Evolutionary conservation across 805 yeast genomes (phyloP).

Genomic region (Kazachstania viticola): DNA sequence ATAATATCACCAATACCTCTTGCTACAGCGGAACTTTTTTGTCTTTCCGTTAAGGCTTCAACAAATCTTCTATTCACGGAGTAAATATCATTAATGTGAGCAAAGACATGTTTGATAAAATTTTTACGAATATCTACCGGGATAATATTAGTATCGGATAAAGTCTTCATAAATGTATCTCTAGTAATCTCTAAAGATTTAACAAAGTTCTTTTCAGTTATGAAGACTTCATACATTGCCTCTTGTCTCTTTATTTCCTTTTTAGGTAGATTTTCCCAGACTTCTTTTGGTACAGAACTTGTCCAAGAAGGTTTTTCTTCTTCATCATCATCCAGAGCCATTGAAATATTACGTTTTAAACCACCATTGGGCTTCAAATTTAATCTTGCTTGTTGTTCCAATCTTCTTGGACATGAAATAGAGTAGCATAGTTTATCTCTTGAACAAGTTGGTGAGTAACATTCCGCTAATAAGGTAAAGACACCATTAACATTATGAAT

Average conservation of each 20-base stretch:
- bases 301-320: constrained; percentile 87
- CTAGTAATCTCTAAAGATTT: constrained; percentile 87
- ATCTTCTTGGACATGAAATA: constrained; percentile 89
- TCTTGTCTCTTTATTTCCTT: constrained; percentile 89
- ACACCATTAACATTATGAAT: constrained; percentile 57
- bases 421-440: constrained; percentile 82
- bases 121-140: constrained; percentile 84
- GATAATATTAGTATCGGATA: constrained; percentile 75
- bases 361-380: constrained; percentile 85
- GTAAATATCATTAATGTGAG: constrained; percentile 78
- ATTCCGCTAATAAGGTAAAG: constrained; percentile 82
- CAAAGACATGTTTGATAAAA: constrained; percentile 83
- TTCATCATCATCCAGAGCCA: constrained; percentile 31
- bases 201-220: constrained; percentile 90
- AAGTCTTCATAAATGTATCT: constrained; percentile 88
- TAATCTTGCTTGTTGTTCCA: constrained; percentile 90
- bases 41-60: constrained; percentile 80
- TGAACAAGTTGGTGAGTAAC: constrained; percentile 95
- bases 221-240: constrained; percentile 83
- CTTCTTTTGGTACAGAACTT: constrained; percentile 71
- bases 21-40: constrained; percentile 74
- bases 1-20: constrained; percentile 81
- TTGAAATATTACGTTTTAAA: constrained; percentile 46
- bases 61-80: constrained; percentile 75
- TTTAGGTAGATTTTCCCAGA: constrained; percentile 70